Conservation (phyloP, 345 rosid genomes). For the thale cress (Arabidopsis thaliana) region TAIR10.1 NC_003076.8:23045001-23045500, state of each 20-base stretch:
- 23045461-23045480: conserved; percentile 98
- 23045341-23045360: conserved; percentile 87
- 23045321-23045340: conserved; percentile 36
- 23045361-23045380: conserved; percentile 67
- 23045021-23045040: conserved; percentile 63
- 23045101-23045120: conserved; percentile 62
- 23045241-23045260: conserved; percentile 67
- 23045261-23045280: background rate
- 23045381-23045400: conserved; percentile 71
- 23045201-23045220: conserved; percentile 85
- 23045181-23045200: conserved; percentile 81
- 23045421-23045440: conserved; percentile 58
- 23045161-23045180: conserved; percentile 64
- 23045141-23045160: conserved; percentile 62
- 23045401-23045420: conserved; percentile 71
- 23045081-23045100: conserved; percentile 72
- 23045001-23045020: conserved; percentile 74
- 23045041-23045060: conserved; percentile 83
- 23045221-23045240: conserved; percentile 67
- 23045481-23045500: conserved; percentile 72
- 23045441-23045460: conserved; percentile 90
- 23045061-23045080: conserved; percentile 51
- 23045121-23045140: conserved; percentile 56
- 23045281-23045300: background rate
- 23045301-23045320: background rate